Base-by-base conservation (phyloP, 768 basidiomycete genomes). In the Cyathus striatus region DNA sequence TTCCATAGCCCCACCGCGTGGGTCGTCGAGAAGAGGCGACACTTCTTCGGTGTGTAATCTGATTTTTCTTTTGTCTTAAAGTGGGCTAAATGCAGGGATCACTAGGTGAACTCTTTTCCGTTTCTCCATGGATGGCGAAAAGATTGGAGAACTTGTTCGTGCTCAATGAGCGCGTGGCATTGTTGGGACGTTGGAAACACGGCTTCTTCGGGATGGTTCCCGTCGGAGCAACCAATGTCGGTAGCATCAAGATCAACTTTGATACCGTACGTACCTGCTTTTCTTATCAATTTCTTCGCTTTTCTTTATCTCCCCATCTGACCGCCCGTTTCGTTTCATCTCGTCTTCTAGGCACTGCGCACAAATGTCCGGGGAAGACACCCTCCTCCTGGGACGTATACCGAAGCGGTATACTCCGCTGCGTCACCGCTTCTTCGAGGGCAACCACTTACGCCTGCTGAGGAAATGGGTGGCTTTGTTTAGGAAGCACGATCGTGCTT, bases 131-230 rank as follows among this genome's bases (percentile, higher is more conserved):
- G 66, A 90, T 98, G 73, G 94, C 89, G 7, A 88, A 88, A 59
- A 82, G 93, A 7, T 70, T 96, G 6, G 80, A 88, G 58, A 91
- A 96, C 58, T 66, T 98, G 14, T 99, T 99, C 51, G 93, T 99
- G 6, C 74, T 99, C n/a, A 98, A 99, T 58, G 96, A 99, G 66
- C 83, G 96, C 18, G 95, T 98, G 6, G 92, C 94, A 2, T 73
- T 99, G 17, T 79, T 98, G 23, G 96, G 96, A 5, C 69, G 90
- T 42, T 98, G 96, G 96, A 81, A 81, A 57, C 70, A 96, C 53
- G 96, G 96, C 1, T 97, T 97, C 73, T 99, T 96, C 62, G 72
- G 86, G 21, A 97, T 97, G 92, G 82, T 96, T 0, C 96, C 96
- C 7, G 95, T 99, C 22, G 96, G 96, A 2, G 96, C 96, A 2